phyloP scores from a whole-genome alignment of 495 filamentous ascomycete species.

The Penicillium paxilli region DNA sequence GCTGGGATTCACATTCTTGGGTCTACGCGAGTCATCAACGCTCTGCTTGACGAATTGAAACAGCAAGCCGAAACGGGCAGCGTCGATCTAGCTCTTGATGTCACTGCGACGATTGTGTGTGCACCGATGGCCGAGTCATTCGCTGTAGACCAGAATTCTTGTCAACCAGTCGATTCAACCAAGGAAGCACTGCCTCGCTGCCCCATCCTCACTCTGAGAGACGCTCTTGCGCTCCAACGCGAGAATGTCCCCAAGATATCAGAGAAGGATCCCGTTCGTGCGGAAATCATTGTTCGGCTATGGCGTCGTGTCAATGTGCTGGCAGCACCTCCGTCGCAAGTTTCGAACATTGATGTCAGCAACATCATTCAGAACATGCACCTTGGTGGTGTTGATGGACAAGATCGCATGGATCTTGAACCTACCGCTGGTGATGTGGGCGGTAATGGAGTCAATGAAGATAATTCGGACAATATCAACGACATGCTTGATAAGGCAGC shows the following conservation, averaged over 20 bases:
- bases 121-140: conserved; percentile 59
- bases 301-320: conserved; percentile 71
- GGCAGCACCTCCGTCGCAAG: conserved; percentile 39
- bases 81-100: conserved; percentile 68
- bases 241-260: conserved; percentile 62
- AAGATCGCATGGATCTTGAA: conserved; percentile 39
- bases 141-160: conserved; percentile 42
- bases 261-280: conserved; percentile 58
- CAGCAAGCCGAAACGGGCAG: conserved; percentile 51
- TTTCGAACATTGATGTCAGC: conserved; percentile 40
- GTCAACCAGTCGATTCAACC: conserved; percentile 40
- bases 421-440: conserved; percentile 14
- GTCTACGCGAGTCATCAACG: conserved; percentile 57
- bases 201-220: conserved; percentile 58
- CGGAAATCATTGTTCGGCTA: conserved; percentile 74
- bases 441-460: conserved; percentile 20
- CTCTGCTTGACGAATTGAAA: conserved; percentile 72
- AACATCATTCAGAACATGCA: conserved; percentile 46
- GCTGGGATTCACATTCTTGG: conserved; percentile 69
- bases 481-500: conserved; percentile 49
- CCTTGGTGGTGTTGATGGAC: conserved; percentile 34
- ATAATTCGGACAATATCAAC: conserved; percentile 42
- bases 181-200: conserved; percentile 41
- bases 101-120: conserved; percentile 71
- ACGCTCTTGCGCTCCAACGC: conserved; percentile 65